Percentiles rank a stretch among this genome's conserved stretches.
phyloP scores from a whole-genome alignment of 306 rosid genomes.

The Cucurbita pepo region DNA sequence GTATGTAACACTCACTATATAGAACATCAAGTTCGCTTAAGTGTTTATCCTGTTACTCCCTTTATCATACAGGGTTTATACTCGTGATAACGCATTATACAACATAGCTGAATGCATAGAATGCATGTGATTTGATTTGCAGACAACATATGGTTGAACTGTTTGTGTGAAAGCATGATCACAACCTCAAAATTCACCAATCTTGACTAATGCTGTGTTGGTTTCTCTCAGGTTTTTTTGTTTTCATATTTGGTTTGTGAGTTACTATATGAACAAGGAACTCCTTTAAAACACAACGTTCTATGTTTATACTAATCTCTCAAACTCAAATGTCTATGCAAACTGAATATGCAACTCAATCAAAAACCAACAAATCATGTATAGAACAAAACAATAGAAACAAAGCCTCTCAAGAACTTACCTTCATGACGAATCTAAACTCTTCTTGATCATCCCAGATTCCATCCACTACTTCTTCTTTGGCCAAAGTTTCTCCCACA shows the following conservation, averaged over 20 bases:
- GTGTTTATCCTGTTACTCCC: too few species aligned
- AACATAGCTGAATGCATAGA: too few species aligned
- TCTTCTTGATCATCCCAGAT: neutral
- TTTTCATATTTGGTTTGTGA: neutral
- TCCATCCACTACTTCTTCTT: neutral
- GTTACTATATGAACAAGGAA: neutral
- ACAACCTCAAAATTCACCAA: neutral
- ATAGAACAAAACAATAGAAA: constrained; percentile 2
- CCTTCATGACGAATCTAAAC: neutral
- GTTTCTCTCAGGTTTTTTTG: neutral
- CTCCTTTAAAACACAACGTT: neutral
- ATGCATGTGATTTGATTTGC: too few species aligned
- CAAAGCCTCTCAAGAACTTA: neutral
- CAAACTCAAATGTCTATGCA: neutral
- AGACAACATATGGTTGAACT: too few species aligned
- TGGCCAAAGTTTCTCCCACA: neutral
- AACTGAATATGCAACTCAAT: neutral
- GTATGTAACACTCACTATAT: too few species aligned
- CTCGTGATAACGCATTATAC: too few species aligned
- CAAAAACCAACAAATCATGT: neutral
- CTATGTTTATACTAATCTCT: neutral
- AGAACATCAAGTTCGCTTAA: too few species aligned
- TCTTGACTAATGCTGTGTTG: neutral
- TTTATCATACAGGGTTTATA: too few species aligned
- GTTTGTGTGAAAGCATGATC: neutral